Percentiles rank a stretch among this genome's conserved stretches.
Conservation (phyloP, 228 moss, liverwort and hornwort genomes). For the Sphagnum fallax region DNA sequence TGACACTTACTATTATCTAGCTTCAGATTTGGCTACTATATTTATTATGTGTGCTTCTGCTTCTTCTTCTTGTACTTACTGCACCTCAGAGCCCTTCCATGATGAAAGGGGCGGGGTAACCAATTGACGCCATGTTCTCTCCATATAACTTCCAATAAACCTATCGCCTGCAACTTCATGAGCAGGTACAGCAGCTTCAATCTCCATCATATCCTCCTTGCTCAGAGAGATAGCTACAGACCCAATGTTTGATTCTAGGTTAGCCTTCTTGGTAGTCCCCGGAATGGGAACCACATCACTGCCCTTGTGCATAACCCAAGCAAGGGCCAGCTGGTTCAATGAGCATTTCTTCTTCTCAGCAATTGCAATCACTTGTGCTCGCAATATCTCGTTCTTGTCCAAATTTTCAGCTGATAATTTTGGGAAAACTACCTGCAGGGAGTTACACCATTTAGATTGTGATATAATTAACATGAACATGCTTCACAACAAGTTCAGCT, state of each 20-base stretch:
- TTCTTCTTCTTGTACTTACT: no score
- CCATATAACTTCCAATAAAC: slow-evolving; percentile 5
- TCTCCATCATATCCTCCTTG: slow-evolving; percentile 21
- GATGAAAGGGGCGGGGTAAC: slow-evolving; percentile 16
- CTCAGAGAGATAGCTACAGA: slow-evolving; percentile 11
- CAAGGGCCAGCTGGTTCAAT: slow-evolving; percentile 21
- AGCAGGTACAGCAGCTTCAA: slow-evolving; percentile 29
- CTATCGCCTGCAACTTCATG: slow-evolving; percentile 16
- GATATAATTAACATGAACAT: no score
- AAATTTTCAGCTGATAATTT: slow-evolving; percentile 35
- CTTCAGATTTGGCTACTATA: no score
- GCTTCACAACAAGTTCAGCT: no score
- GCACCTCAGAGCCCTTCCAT: no score
- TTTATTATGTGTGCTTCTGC: no score
- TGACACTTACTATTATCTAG: no score
- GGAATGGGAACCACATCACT: slow-evolving; percentile 18
- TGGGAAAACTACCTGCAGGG: slow-evolving; percentile 4
- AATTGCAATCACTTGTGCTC: slow-evolving; percentile 16
- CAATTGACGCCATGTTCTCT: slow-evolving; percentile 6
- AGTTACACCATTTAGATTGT: no score
- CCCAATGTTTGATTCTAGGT: slow-evolving; percentile 20
- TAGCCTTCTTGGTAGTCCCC: slow-evolving; percentile 18
- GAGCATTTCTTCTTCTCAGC: slow-evolving; percentile 27
- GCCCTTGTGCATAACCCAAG: slow-evolving; percentile 29
- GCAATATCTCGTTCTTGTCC: slow-evolving; percentile 24